These are phyloP conservation scores for Diphasiastrum complanatum DNA, from an alignment of 83 land plant genomes.

Conservation along the genomic window DNA sequence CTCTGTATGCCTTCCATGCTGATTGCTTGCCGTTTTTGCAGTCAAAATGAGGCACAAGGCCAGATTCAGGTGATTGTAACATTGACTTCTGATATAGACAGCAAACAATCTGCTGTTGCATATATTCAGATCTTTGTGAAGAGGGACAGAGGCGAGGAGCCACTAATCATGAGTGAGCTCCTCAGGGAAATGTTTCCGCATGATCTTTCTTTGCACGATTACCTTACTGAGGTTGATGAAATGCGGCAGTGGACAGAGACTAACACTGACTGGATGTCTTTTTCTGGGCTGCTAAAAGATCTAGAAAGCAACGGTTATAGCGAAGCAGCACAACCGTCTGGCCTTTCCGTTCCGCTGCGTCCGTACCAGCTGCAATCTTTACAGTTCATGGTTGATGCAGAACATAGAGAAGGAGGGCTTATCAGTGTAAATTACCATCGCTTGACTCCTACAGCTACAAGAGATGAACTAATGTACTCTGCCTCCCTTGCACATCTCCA, in stretches of 20 bases:
- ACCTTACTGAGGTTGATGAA: conserved; percentile 32
- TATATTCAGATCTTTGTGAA: conserved; percentile 30
- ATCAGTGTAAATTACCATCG: conserved; percentile 36
- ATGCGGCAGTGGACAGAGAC: conserved; percentile 34
- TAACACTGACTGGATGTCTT: conserved; percentile 38
- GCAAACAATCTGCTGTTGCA: conserved; percentile 14
- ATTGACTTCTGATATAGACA: conserved; percentile 13
- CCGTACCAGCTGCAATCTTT: conserved; percentile 44
- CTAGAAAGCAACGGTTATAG: conserved; percentile 35
- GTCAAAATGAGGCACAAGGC: conserved; percentile 40
- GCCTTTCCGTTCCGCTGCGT: conserved; percentile 37
- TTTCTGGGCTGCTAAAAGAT: conserved; percentile 32
- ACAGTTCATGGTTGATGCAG: conserved; percentile 45
- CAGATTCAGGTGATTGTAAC: conserved; percentile 32
- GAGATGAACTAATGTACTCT: conserved; percentile 31
- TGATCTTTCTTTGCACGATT: conserved; percentile 20
- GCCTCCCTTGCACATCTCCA: conserved; percentile 35
- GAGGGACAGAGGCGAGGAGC: conserved; percentile 35
- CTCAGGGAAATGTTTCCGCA: conserved; percentile 35
- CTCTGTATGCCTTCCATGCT: not conserved
- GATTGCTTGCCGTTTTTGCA: conserved; percentile 7
- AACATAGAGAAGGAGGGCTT: conserved; percentile 36
- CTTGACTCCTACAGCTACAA: conserved; percentile 12
- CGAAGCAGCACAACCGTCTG: conserved; percentile 35
- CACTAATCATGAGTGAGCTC: conserved; percentile 29